These are phyloP conservation scores for Lactarius quietus DNA, from an alignment of 768 basidiomycete species.

Conservation along the genomic window DNA sequence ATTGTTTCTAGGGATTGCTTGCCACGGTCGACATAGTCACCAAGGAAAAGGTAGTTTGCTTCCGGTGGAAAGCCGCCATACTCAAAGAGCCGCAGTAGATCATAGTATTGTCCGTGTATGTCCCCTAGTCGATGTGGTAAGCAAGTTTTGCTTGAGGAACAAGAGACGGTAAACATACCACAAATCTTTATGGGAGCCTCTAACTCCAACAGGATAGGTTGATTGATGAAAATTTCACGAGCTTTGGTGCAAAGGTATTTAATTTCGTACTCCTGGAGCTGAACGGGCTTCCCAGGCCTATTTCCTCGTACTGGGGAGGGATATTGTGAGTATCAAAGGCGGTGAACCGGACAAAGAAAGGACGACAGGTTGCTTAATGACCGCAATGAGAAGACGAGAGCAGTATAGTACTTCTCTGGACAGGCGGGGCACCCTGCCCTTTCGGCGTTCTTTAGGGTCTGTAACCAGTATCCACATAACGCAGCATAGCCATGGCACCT, in stretches of 20 bases:
- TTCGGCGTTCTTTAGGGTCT: background rate
- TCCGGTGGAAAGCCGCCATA: conserved; percentile 99
- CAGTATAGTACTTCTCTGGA: background rate
- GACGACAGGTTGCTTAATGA: background rate
- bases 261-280: conserved; percentile 98
- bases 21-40: conserved; percentile 98
- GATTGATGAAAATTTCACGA: conserved; percentile 98
- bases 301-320: conserved; percentile 81
- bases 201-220: conserved; percentile 95
- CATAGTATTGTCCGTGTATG: conserved; percentile 99
- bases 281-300: conserved; percentile 97
- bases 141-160: background rate
- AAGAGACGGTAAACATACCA: conserved; percentile 52
- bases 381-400: background rate
- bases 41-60: conserved; percentile 99
- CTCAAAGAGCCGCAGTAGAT: conserved; percentile 95
- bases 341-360: background rate
- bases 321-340: conserved; percentile 6
- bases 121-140: conserved; percentile 58
- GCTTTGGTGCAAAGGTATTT: conserved; percentile 99
- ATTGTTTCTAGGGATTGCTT: conserved; percentile 99
- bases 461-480: background rate
- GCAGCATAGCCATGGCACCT: background rate
- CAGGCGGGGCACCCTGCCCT: background rate
- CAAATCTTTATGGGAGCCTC: conserved; percentile 99